These are phyloP conservation scores for Amanita jacksonii DNA, from an alignment of 768 basidiomycete genomes.

Conservation along the genomic window DNA sequence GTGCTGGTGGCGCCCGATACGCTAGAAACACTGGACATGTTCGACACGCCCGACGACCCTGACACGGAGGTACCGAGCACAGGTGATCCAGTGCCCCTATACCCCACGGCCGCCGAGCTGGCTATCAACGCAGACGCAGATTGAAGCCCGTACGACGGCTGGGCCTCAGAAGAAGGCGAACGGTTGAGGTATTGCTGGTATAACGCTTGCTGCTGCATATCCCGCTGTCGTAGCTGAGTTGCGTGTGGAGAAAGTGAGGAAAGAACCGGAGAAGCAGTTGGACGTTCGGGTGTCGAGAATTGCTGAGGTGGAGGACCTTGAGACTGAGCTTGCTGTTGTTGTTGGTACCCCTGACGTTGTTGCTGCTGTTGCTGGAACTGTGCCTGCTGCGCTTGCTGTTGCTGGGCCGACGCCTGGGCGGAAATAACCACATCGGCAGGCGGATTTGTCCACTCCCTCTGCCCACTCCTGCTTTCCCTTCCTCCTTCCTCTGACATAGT, in stretches of 20 bases:
- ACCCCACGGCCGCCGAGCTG: conserved; percentile 23
- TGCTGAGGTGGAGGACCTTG: too few relatives aligned
- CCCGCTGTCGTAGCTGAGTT: conserved; percentile 72
- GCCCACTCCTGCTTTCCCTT: too few relatives aligned
- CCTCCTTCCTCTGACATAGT: too few relatives aligned
- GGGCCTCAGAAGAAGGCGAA: conserved; percentile 70
- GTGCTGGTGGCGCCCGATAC: neutral
- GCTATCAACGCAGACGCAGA: conserved; percentile 62
- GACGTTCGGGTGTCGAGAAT: conserved; percentile 18
- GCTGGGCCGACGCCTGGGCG: neutral
- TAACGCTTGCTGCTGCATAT: conserved; percentile 79
- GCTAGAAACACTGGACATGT: too few relatives aligned
- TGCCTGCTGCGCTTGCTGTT: too few relatives aligned
- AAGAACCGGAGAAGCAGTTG: conserved; percentile 12
- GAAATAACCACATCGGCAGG: neutral
- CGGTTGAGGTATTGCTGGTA: conserved; percentile 87
- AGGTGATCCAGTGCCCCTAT: too few relatives aligned
- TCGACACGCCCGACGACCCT: too few relatives aligned
- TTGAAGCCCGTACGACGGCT: conserved; percentile 67
- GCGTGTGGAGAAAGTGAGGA: conserved; percentile 48
- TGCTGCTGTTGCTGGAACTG: conserved; percentile 40
- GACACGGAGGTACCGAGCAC: too few relatives aligned
- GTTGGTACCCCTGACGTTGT: conserved; percentile 24
- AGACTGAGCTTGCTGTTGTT: too few relatives aligned
- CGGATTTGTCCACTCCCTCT: too few relatives aligned